These are phyloP conservation scores for Cydonia oblonga DNA, from an alignment of 331 rosid species.

Conservation along the genomic window DNA sequence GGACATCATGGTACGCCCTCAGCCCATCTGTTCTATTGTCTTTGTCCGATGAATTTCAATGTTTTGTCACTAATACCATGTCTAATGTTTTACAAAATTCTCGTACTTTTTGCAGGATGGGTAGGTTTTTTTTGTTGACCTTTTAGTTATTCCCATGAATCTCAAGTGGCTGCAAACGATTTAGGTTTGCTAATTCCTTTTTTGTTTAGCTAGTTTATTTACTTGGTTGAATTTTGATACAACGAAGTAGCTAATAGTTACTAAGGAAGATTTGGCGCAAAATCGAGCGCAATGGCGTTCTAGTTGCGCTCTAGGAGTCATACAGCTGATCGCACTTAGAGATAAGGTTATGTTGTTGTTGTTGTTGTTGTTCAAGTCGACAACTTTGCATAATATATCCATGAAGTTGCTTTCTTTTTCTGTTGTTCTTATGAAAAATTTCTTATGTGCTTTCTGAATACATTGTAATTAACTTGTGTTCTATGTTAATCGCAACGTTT, in stretches of 20 bases:
- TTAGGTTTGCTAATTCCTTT: conserved; percentile 19
- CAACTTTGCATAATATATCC: background rate
- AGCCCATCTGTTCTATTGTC: background rate
- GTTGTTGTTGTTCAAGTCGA: background rate
- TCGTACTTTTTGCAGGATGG: conserved; percentile 69
- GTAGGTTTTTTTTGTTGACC: conserved; percentile 38
- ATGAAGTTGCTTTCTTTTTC: background rate
- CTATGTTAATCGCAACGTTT: background rate
- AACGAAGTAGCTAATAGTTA: background rate
- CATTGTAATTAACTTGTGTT: background rate
- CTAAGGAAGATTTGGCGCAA: background rate
- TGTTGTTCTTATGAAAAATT: too few species aligned
- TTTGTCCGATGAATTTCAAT: background rate
- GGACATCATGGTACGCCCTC: conserved; percentile 77
- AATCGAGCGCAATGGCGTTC: accelerated
- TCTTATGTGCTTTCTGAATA: background rate
- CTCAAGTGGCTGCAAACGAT: conserved; percentile 10
- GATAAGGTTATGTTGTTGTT: too few species aligned
- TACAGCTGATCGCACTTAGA: too few species aligned
- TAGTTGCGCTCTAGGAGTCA: accelerated
- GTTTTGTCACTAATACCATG: background rate
- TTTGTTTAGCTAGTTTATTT: background rate
- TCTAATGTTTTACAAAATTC: background rate
- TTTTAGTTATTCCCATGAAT: background rate
- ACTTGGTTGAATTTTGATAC: background rate